A percentile compares a stretch with the other conserved stretches of the same genome.
phyloP scores from a whole-genome alignment of 495 filamentous ascomycete genomes.

The Penicillium alfredii region DNA sequence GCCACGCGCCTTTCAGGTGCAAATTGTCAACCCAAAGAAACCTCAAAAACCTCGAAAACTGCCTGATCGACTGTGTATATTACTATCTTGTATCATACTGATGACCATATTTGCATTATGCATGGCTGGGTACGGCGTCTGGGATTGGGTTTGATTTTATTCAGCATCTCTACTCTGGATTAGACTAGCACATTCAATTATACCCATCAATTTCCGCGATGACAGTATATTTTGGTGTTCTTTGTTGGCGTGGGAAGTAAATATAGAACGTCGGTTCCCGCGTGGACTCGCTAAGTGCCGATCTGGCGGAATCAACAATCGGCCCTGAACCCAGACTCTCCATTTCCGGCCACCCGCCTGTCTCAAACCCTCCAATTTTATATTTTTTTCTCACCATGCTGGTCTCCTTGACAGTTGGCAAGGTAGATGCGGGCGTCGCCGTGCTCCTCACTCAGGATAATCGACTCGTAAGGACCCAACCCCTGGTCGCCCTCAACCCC shows the following conservation, averaged over 20 bases:
- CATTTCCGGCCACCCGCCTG: slow-evolving; percentile 17
- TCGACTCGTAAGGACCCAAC: slow-evolving; percentile 64
- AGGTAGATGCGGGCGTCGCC: slow-evolving; percentile 97
- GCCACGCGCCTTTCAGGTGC: background rate
- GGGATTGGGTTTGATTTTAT: slow-evolving; percentile 4
- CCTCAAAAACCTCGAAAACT: too few species aligned
- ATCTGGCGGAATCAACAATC: slow-evolving; percentile 28
- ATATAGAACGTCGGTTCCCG: slow-evolving; percentile 20
- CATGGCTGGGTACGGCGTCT: slow-evolving; percentile 14
- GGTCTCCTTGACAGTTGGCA: slow-evolving; percentile 96
- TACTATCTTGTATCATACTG: slow-evolving; percentile 13
- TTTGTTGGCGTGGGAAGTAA: slow-evolving; percentile 4
- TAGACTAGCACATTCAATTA: background rate
- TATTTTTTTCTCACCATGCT: slow-evolving; percentile 67
- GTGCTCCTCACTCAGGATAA: slow-evolving; percentile 97
- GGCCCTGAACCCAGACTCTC: slow-evolving; percentile 8
- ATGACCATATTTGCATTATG: slow-evolving; percentile 15
- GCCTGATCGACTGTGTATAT: too few species aligned
- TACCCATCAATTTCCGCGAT: too few species aligned
- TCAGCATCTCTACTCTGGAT: slow-evolving; percentile 6
- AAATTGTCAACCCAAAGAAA: too few species aligned
- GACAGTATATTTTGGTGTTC: background rate
- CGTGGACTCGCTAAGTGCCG: slow-evolving; percentile 26
- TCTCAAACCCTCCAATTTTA: too few species aligned
- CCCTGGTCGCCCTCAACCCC: slow-evolving; percentile 15